These are phyloP conservation scores for Botrytis deweyae DNA, from an alignment of 2,329 filamentous ascomycete genomes.

Conservation along the genomic window DNA sequence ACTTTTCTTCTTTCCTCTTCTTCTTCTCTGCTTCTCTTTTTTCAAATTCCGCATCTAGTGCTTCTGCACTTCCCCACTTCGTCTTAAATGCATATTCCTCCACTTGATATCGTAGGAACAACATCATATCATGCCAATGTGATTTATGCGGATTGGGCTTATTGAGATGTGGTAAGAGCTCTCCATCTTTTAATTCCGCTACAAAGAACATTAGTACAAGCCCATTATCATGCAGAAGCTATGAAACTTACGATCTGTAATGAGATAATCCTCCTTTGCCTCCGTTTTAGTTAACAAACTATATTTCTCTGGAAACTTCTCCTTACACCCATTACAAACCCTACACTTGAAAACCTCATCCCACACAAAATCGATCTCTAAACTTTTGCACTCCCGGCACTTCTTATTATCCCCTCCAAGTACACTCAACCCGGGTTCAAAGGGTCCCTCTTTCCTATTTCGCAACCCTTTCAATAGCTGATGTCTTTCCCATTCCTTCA, in stretches of 20 bases:
- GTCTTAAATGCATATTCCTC: conserved; percentile 86
- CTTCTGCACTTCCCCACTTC: conserved; percentile 89
- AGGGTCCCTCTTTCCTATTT: conserved; percentile 74
- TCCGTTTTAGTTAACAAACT: conserved; percentile 96
- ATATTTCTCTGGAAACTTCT: conserved; percentile 88
- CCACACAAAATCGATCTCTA: conserved; percentile 96
- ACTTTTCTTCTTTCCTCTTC: conserved; percentile 83
- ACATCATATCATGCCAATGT: conserved; percentile 98
- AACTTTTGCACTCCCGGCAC: conserved; percentile 77
- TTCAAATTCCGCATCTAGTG: conserved; percentile 85
- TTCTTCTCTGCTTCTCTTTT: conserved; percentile 77
- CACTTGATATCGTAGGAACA: conserved; percentile 90
- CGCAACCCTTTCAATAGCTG: conserved; percentile 72
- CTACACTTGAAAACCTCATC: conserved; percentile 75
- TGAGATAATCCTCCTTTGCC: conserved; percentile 88
- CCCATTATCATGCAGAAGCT: neutral
- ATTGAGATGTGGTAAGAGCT: conserved; percentile 82
- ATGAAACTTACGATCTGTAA: conserved; percentile 74
- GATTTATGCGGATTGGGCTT: conserved; percentile 93
- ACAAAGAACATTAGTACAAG: conserved; percentile 22
- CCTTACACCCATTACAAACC: conserved; percentile 84
- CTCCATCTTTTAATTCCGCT: conserved; percentile 88
- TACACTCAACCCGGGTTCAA: conserved; percentile 83
- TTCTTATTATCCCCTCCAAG: conserved; percentile 65
- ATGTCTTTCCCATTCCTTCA: conserved; percentile 86